phyloP scores from a whole-genome alignment of 495 filamentous ascomycete species.

The Aspergillus sclerotioniger region DNA sequence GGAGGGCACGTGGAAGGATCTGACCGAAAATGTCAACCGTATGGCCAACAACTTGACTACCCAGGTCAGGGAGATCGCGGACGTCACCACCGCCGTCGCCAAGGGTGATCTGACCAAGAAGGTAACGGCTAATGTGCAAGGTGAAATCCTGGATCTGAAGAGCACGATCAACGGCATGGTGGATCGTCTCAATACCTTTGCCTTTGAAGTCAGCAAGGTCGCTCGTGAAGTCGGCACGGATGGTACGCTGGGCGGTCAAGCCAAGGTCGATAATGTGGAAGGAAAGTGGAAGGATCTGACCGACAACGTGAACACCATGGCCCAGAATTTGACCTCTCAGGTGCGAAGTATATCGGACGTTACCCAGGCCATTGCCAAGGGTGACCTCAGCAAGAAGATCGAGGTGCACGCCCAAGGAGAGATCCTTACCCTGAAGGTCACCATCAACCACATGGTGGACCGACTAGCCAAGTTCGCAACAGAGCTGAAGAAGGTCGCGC shows the following conservation, averaged over 20 bases:
- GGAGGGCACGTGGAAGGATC: constrained; percentile 94
- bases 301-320: constrained; percentile 87
- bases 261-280: constrained; percentile 95
- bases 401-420: constrained; percentile 95
- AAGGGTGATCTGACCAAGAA: constrained; percentile 93
- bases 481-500: constrained; percentile 92
- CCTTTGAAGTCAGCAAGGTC: constrained; percentile 98
- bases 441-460: constrained; percentile 99
- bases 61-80: constrained; percentile 96
- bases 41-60: constrained; percentile 99
- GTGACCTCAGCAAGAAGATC: constrained; percentile 94
- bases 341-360: constrained; percentile 96
- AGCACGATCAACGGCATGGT: constrained; percentile 99
- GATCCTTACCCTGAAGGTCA: constrained; percentile 89
- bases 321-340: constrained; percentile 89
- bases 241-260: constrained; percentile 91
- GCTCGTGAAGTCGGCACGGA: constrained; percentile 98
- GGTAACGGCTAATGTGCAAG: constrained; percentile 92
- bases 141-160: constrained; percentile 93
- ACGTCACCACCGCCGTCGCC: constrained; percentile 95
- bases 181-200: constrained; percentile 93
- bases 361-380: constrained; percentile 92
- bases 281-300: constrained; percentile 99
- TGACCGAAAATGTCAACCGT: constrained; percentile 97
- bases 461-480: constrained; percentile 95